Evolutionary conservation across 441 rosid species (phyloP), one percentile per base, ranked within the genome.

Genomic region (Iberis amara): DNA sequence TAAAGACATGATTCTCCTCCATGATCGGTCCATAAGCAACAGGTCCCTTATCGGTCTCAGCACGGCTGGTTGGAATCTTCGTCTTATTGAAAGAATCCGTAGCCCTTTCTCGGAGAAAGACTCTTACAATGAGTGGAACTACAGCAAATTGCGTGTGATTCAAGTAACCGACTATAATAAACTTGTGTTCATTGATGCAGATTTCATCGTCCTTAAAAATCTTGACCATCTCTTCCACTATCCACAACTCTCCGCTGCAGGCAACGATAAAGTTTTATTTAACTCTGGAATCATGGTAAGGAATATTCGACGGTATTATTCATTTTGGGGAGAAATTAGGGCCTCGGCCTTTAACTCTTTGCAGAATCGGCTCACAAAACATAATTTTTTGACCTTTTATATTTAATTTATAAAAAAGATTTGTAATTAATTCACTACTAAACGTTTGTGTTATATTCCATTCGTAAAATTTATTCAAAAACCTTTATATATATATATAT

Each of bases 91-190:
- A 0, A 75, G 82, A 2, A 88, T 84, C 12, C 76, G 77, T 1
- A 79, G 69, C 46, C 88, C 96, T 4, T 74, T 64, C 10, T 62
- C 94, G 1, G n/a, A 28, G 9, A 68, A 64, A 47, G 72, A 37
- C 14, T 47, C 94, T 3, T 85, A 85, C 68, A 85, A 88, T 31
- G 89, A 84, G 24, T 87, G 86, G 85, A 87, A 87, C 53, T 84
- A 79, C 11, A 80, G 79, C 74, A 87, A 87, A 54, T 73, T 82
- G 7, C 62, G 86, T n/a, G 43, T 87, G 89, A 89, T n/a, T n/a
- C 71, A 82, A 44, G 62, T 85, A 13, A 39, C 26, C 0, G 73
- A 76, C 3, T 85, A 82, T 6, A 79, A 80, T 31, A 85, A 78
- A 50, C 39, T 85, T 5, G 66, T 84, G 4, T 87, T 87, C 65